phyloP scores from a whole-genome alignment of 257 asterid genomes.

The Ilex aquifolium region DNA sequence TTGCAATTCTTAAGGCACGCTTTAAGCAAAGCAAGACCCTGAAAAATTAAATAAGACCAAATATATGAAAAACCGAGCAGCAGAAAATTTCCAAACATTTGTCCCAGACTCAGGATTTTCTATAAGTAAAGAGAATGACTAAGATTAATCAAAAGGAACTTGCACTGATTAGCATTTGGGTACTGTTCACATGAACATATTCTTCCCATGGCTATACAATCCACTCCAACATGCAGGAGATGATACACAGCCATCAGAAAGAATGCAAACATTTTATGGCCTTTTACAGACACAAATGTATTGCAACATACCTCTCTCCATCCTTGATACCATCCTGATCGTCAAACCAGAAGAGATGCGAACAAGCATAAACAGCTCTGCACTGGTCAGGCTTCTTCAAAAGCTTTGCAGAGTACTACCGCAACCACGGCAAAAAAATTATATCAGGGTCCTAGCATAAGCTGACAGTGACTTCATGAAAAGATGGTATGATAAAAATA shows the following conservation, averaged over 20 bases:
- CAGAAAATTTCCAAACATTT: too few relatives aligned
- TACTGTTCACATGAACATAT: neutral
- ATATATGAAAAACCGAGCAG: neutral
- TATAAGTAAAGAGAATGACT: too few relatives aligned
- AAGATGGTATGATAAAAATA: slow-evolving; percentile 6
- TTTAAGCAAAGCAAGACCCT: slow-evolving; percentile 97
- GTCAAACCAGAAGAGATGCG: slow-evolving; percentile 96
- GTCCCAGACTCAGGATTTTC: too few relatives aligned
- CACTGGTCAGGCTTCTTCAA: slow-evolving; percentile 98
- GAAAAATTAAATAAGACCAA: slow-evolving; percentile 9
- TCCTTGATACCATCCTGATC: slow-evolving; percentile 81
- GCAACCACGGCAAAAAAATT: slow-evolving; percentile 13
- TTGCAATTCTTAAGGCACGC: slow-evolving; percentile 93
- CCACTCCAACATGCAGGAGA: neutral
- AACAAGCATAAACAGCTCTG: slow-evolving; percentile 96
- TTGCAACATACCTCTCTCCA: slow-evolving; percentile 77
- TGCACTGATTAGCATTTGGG: too few relatives aligned
- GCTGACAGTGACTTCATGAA: slow-evolving; percentile 1
- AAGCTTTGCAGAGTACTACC: slow-evolving; percentile 92
- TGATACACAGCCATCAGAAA: neutral
- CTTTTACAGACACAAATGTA: slow-evolving; percentile 1
- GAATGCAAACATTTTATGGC: neutral
- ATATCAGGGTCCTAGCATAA: slow-evolving; percentile 4
- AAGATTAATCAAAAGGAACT: too few relatives aligned
- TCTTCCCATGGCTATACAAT: neutral